Base-by-base conservation (phyloP, 2,329 filamentous ascomycete genomes). In the Trichophyton verrucosum region DNA sequence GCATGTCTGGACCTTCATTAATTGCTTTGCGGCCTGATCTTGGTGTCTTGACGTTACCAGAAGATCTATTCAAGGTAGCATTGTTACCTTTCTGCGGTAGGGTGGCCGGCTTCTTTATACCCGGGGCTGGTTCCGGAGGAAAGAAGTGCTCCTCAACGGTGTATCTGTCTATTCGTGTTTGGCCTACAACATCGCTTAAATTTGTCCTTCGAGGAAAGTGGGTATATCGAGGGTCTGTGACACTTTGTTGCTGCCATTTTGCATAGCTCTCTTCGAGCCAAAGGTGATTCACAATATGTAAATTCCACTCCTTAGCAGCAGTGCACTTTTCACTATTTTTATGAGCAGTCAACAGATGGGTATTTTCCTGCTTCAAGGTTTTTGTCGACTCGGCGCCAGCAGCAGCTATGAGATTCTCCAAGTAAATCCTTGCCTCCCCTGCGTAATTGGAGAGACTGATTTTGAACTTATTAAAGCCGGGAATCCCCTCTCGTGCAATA, bases 251-350 rank as follows among this genome's bases (percentile, higher is more conserved):
- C 69, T 88, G 82, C 77, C 91, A 96, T 71, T 88, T 90, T 1
- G 92, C 90, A 70, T 97, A 99, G 73, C 91, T 95, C 70, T 99
- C 94, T 73, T 99, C 94, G 53, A 99, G 81, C 94, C 94, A 99
- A 0, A 99, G 80, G 71, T 99, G 94, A 72, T 97, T 99, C 67
- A 96, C 79, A 67, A 96, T 87, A 61, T 90, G 78, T 60, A 97
- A 86, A 59, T 87, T 87, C 94, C 94, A 99, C 74, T 97, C 94
- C 63, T 84, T 83, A 0, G 94, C 94, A 1, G 94, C 94, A 42
- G 87, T 86, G 72, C 89, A 96, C 74, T 99, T 99, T 70, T 97
- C 94, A 69, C 92, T 95, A 61, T 85, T 84, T 62, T 86, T 85
- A 67, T 95, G 88, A 3, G 94, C 94, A 0, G 92, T 96, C 68